A percentile compares a stretch with the other conserved stretches of the same genome.
Evolutionary conservation across 192 early-diverging fungal species (phyloP).

Genomic region (Funneliformis mosseae): DNA sequence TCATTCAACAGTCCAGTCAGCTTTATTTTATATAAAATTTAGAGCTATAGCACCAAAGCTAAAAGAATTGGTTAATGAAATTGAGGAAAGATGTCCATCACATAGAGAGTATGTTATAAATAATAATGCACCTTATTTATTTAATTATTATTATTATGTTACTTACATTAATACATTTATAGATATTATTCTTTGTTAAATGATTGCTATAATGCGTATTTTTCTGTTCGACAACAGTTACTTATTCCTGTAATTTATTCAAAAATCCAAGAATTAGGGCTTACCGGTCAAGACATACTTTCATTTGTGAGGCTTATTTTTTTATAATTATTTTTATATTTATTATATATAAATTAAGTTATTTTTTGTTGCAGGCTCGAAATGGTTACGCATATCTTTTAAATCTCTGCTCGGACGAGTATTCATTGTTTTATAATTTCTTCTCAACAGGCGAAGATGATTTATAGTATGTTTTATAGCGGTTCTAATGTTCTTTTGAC

Average conservation of each 20-base stretch:
- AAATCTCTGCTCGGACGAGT: conserved; percentile 83
- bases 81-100: conserved; percentile 69
- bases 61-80: conserved; percentile 66
- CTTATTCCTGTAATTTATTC: conserved; percentile 66
- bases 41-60: conserved; percentile 64
- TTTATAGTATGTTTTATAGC: conserved; percentile 60
- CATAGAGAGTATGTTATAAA: conserved; percentile 70
- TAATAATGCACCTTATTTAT: conserved; percentile 12
- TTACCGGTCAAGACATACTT: conserved; percentile 52
- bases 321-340: too few relatives aligned
- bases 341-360: neutral
- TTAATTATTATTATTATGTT: neutral
- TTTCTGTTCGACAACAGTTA: conserved; percentile 67
- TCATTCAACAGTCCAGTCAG: conserved; percentile 41
- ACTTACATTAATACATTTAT: conserved; percentile 6
- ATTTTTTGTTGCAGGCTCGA: conserved; percentile 50
- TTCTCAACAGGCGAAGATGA: conserved; percentile 77
- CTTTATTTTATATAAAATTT: conserved; percentile 82
- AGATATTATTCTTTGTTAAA: conserved; percentile 70
- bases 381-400: conserved; percentile 86
- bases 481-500: neutral
- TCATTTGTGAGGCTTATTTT: conserved; percentile 53
- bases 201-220: conserved; percentile 80
- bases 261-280: conserved; percentile 62
- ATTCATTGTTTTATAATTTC: conserved; percentile 74